Base-by-base conservation (phyloP, 1,284 basidiomycete species). In the Rhodotorula sp. region DNA sequence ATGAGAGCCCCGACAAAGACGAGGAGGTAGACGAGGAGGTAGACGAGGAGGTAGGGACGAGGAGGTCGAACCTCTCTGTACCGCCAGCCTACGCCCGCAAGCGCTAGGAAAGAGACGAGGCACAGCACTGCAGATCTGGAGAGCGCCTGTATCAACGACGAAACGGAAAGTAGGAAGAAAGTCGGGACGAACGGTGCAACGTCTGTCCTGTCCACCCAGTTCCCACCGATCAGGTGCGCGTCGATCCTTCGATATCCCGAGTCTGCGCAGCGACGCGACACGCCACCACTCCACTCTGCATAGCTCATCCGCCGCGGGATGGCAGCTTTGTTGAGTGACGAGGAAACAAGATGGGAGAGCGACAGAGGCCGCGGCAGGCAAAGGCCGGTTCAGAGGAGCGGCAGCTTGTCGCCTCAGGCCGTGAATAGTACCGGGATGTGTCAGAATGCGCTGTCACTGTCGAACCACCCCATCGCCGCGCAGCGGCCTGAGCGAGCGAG, bases 151-250 rank as follows among this genome's bases (percentile, higher is more conserved):
- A 19, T 51, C 7, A 59, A 39, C 51, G 2, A 2, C 1, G 6
- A 1, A 48, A 15, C 4, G 53, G 1, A 4, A 1, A 13, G 2
- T 22, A 22, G 19, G n/a, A 5, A 22, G 5, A 49, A 46, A 20
- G 36, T 44, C 5, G 29, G 17, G 7, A 15, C 56, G 34, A 10
- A 68, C 66, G 66, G 61, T 19, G 66, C 62, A 17, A 68, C 29
- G 29, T 68, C 66, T 22, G 13, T 13, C 32, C 52, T 27, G 24
- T 54, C 30, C 13, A 59, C 27, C 20, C 30, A 34, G 32, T 59
- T 59, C 2, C 61, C 56, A 15, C 62, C 62, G 34, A 68, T 8
- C 11, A 64, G 57, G 47, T 60, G 61, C 4, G 66, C 66, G 20
- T 68, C 56, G 2, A 59, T 9, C 20, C 36, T 2, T 11, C 20